Evolutionary conservation across 2,329 filamentous ascomycete genomes (phyloP).

Genomic region (Coniochaeta ligniaria): DNA sequence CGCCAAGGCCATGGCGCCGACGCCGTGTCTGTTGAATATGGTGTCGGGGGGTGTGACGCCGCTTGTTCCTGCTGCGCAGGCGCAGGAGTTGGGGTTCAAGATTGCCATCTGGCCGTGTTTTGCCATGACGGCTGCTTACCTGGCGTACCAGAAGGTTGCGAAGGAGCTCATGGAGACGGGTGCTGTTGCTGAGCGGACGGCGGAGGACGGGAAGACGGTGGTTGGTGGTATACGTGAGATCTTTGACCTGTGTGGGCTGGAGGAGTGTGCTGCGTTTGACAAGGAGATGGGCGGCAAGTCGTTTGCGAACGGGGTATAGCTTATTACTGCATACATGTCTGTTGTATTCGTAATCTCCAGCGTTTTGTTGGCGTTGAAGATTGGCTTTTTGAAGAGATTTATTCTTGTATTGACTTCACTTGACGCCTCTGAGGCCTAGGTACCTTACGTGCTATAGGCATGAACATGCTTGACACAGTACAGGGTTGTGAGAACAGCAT

Average conservation of each 20-base stretch:
- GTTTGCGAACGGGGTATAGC: conserved; percentile 16
- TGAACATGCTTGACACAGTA: too few relatives aligned
- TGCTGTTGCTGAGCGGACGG: conserved; percentile 18
- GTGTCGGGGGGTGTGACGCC: conserved; percentile 24
- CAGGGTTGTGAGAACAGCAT: too few relatives aligned
- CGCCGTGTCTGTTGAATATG: conserved; percentile 22
- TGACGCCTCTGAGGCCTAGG: too few relatives aligned
- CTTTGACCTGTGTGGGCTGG: conserved; percentile 21
- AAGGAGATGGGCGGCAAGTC: conserved; percentile 19
- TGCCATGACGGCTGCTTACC: conserved; percentile 20
- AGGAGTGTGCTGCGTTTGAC: conserved; percentile 20
- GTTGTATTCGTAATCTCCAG: too few relatives aligned
- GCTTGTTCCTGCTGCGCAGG: conserved; percentile 17
- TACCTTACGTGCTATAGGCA: too few relatives aligned
- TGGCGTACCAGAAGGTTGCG: conserved; percentile 21
- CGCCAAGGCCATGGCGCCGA: conserved; percentile 13
- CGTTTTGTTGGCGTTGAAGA: too few relatives aligned
- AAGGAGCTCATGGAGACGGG: conserved; percentile 22
- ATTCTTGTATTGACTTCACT: too few relatives aligned
- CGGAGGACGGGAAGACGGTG: conserved; percentile 13
- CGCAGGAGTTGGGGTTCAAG: conserved; percentile 19
- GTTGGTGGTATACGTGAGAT: conserved; percentile 19
- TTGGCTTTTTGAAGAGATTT: too few relatives aligned
- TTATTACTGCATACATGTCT: too few relatives aligned
- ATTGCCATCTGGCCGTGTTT: conserved; percentile 24